Evolutionary conservation across 1,284 basidiomycete species (phyloP).

Genomic region (Ustilago lituana): DNA sequence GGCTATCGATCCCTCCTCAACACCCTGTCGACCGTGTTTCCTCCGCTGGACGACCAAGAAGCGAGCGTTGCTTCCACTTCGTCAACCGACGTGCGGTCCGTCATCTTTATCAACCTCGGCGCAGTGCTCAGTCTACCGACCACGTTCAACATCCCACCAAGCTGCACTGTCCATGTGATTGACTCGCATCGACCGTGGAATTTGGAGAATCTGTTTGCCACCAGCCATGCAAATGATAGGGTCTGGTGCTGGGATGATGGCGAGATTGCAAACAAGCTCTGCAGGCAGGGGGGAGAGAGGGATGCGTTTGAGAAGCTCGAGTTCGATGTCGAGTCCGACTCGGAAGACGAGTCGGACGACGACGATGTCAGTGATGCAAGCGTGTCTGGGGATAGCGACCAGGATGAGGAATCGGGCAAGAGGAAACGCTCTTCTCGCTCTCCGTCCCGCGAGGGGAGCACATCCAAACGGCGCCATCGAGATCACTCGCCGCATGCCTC

Average conservation of each 20-base stretch:
- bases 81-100: constrained; percentile 79
- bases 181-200: constrained; percentile 93
- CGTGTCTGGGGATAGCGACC: constrained; percentile 20
- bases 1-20: constrained; percentile 72
- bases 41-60: constrained; percentile 17
- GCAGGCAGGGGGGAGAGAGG: constrained; percentile 32
- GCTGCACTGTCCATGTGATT: constrained; percentile 80
- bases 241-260: constrained; percentile 66
- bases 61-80: constrained; percentile 12
- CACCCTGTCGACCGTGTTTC: constrained; percentile 36
- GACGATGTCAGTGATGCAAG: constrained; percentile 52
- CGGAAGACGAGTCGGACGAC: constrained; percentile 74
- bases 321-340: constrained; percentile 59
- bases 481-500: background rate
- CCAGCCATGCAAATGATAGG: constrained; percentile 66
- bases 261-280: constrained; percentile 50
- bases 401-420: constrained; percentile 65
- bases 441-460: background rate
- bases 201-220: constrained; percentile 85
- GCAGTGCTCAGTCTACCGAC: constrained; percentile 82
- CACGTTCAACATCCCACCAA: constrained; percentile 67
- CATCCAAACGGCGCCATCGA: constrained; percentile 13
- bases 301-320: constrained; percentile 60
- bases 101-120: constrained; percentile 93
- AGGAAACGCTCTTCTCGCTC: constrained; percentile 20